These are phyloP conservation scores for Pseudoturritis turrita DNA, from an alignment of 345 rosid species.

Conservation along the genomic window DNA sequence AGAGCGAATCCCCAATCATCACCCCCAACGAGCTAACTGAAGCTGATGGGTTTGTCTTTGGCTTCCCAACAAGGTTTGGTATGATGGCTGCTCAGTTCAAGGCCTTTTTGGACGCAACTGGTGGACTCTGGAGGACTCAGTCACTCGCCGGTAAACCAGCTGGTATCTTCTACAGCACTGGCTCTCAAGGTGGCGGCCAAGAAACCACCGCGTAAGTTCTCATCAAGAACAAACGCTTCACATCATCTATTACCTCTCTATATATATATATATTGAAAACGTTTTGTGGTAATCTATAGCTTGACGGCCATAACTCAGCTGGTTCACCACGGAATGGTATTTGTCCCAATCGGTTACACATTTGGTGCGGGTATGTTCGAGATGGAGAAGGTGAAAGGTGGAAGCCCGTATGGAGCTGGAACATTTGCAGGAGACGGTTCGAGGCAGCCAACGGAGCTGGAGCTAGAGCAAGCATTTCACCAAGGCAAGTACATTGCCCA, in stretches of 20 bases:
- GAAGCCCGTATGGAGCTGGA: constrained; percentile 95
- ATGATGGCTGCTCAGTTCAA: constrained; percentile 99
- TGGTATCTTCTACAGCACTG: constrained; percentile 94
- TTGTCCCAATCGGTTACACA: constrained; percentile 89
- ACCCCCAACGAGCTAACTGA: constrained; percentile 71
- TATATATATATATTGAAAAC: neutral
- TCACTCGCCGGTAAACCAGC: constrained; percentile 97
- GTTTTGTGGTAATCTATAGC: constrained; percentile 31
- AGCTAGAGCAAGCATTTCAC: constrained; percentile 87
- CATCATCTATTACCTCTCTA: neutral
- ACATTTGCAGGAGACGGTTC: constrained; percentile 91
- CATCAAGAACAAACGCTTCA: neutral
- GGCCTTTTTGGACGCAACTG: constrained; percentile 91
- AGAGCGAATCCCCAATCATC: constrained; percentile 73
- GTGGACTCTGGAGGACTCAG: constrained; percentile 92
- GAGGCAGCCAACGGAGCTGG: constrained; percentile 77
- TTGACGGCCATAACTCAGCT: constrained; percentile 95
- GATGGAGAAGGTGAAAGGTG: constrained; percentile 92
- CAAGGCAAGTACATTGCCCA: constrained; percentile 94
- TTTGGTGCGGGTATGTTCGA: constrained; percentile 98
- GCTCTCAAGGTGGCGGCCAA: constrained; percentile 98
- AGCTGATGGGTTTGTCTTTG: constrained; percentile 87
- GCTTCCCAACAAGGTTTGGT: constrained; percentile 97
- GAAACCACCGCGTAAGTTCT: constrained; percentile 88
- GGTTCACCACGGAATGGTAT: constrained; percentile 94